A percentile compares a stretch with the other conserved stretches of the same genome.
Conservation (phyloP, 495 filamentous ascomycete genomes). For the Opeltia flavorubescens region DNA sequence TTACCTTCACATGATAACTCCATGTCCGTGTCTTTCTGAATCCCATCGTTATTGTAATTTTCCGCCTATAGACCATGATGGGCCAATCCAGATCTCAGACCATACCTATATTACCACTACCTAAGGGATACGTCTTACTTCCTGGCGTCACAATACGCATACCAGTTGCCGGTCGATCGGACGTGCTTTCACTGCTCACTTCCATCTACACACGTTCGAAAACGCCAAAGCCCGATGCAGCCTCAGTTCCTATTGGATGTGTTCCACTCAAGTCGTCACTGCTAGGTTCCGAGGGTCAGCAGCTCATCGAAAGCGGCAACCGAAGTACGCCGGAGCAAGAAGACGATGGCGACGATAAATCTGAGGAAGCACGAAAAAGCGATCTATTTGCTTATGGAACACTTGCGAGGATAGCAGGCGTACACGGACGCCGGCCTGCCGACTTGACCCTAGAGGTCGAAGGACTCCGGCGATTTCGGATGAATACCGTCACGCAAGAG, state of each 20-base stretch:
- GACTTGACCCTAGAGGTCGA: conserved; percentile 77
- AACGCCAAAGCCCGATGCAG: conserved; percentile 46
- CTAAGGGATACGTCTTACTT: conserved; percentile 60
- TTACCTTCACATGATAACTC: background rate
- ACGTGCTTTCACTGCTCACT: conserved; percentile 69
- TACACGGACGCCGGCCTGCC: conserved; percentile 64
- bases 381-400: conserved; percentile 67
- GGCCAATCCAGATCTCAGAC: conserved; percentile 30
- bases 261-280: conserved; percentile 62
- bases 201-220: conserved; percentile 55
- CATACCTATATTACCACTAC: conserved; percentile 63
- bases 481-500: conserved; percentile 62
- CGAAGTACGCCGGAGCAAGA: conserved; percentile 4
- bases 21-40: background rate
- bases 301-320: conserved; percentile 44
- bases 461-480: conserved; percentile 59
- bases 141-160: conserved; percentile 69
- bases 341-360: conserved; percentile 33
- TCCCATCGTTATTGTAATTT: background rate
- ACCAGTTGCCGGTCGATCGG: conserved; percentile 60
- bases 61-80: conserved; percentile 6
- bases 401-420: conserved; percentile 66
- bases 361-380: conserved; percentile 46
- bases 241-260: conserved; percentile 61
- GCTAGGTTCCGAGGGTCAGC: conserved; percentile 54